Evolutionary conservation across 805 yeast genomes (phyloP).

Genomic region (Starmerella sp.): DNA sequence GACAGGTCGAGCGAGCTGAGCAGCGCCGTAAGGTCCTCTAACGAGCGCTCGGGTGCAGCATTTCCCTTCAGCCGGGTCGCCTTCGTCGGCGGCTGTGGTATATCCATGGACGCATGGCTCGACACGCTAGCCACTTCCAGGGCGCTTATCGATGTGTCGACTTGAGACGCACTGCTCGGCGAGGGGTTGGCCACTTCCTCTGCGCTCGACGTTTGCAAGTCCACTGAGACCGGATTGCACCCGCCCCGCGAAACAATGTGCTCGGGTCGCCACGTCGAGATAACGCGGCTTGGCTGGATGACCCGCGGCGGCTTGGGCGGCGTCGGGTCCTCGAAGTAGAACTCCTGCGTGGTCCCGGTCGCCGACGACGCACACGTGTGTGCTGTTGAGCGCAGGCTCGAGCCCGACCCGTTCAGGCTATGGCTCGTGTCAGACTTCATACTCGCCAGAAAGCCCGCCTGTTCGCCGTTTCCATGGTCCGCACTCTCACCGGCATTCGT

Average conservation of each 20-base stretch:
- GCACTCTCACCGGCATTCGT: no score
- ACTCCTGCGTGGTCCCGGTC: neutral
- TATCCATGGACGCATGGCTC: neutral
- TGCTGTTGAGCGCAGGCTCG: neutral
- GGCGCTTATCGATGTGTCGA: neutral
- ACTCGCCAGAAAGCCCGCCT: no score
- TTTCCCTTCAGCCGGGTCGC: neutral
- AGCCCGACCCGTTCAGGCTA: neutral
- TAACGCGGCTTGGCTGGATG: neutral
- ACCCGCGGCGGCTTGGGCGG: neutral
- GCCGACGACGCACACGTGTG: neutral
- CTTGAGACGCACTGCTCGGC: no score
- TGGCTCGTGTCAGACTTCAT: neutral
- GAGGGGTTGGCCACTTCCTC: no score
- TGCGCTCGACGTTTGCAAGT: no score
- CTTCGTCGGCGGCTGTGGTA: neutral
- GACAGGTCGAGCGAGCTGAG: neutral
- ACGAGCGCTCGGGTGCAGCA: neutral
- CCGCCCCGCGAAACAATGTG: conserved; percentile 8
- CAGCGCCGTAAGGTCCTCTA: neutral
- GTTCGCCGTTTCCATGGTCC: no score
- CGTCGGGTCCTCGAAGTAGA: neutral
- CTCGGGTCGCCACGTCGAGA: conserved; percentile 6
- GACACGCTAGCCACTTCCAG: neutral
- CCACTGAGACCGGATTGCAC: neutral